A percentile compares a stretch with the other conserved stretches of the same genome.
These are phyloP conservation scores for Russula vinacea DNA, from an alignment of 768 basidiomycete species.

Conservation along the genomic window DNA sequence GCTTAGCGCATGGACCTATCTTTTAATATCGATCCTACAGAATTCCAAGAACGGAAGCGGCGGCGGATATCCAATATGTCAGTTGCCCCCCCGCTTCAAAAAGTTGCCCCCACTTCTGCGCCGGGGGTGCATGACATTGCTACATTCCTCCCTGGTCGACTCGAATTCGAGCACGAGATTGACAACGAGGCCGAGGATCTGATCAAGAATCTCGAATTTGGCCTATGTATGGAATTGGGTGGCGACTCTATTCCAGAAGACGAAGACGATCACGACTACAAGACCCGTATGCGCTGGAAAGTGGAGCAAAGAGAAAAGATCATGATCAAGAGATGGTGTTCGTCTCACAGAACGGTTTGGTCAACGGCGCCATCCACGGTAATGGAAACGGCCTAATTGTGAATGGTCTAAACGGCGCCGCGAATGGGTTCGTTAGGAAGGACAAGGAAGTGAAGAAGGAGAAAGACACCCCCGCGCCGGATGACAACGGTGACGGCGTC, in stretches of 20 bases:
- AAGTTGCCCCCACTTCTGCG: slow-evolving; percentile 79
- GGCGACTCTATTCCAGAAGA: slow-evolving; percentile 81
- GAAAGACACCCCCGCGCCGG: slow-evolving; percentile 27
- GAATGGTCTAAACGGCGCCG: slow-evolving; percentile 40
- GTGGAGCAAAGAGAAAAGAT: slow-evolving; percentile 40
- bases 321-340: slow-evolving; percentile 33
- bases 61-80: slow-evolving; percentile 80
- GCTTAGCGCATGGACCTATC: slow-evolving; percentile 45
- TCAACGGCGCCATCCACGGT: slow-evolving; percentile 38
- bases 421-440: slow-evolving; percentile 37
- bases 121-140: slow-evolving; percentile 91
- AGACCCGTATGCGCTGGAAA: slow-evolving; percentile 44
- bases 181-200: slow-evolving; percentile 96
- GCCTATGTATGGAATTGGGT: slow-evolving; percentile 78
- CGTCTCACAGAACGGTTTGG: slow-evolving; percentile 20
- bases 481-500: slow-evolving; percentile 47
- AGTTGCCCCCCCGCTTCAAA: slow-evolving; percentile 53
- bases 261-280: slow-evolving; percentile 71
- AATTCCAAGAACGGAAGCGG: slow-evolving; percentile 88
- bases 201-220: slow-evolving; percentile 95
- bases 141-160: slow-evolving; percentile 90
- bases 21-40: slow-evolving; percentile 72
- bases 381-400: slow-evolving; percentile 33
- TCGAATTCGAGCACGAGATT: slow-evolving; percentile 96
- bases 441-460: slow-evolving; percentile 44